Evolutionary conservation across 208 protist species (phyloP), one percentile per base, ranked within the genome.

Genomic region (Vickermania ingenoplastis): DNA sequence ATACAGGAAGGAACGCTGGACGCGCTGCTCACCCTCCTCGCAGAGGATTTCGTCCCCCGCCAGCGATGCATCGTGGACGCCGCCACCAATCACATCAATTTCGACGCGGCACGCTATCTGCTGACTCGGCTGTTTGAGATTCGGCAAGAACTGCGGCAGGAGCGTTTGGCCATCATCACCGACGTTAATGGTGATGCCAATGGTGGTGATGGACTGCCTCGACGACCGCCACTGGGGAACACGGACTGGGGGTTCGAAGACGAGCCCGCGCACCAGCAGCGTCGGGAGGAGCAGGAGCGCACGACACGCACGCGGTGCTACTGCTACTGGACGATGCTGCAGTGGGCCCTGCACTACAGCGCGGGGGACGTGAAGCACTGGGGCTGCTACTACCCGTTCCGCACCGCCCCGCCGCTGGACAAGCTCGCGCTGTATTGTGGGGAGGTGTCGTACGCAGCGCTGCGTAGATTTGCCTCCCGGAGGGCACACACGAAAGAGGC

Each of bases 1-100:
- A 99, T 99, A 48, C 69, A 86, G 51, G 84, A 97, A 51, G 92
- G 93, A 57, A 96, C 92, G 21, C 72, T 99, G 7, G 97, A 98
- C 65, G 66, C 72, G 24, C 68, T 98, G 0, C 70, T 97, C 7
- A 60, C 63, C 36, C 66, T 91, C 1, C 76, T 94, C 24, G 73
- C 79, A n/a, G 79, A 73, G 2, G 78, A 94, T 59, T 91, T 94
- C 54, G 76, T 94, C 60, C 81, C 83, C 0, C 83, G 87, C 28
- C 71, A 73, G 3, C 72, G 66, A 28, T 79, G 70, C 49, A 68
- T 94, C 27, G 80, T 94, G 28, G 75, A 90, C 41, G 71, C 83
- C 17, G 50, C 50, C 28, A 90, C 83, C 3, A 87, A 91, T 67
- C 79, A 63, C 21, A 88, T 94, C 51, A 72, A 91, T 28, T 83